Percentiles rank a stretch among this genome's conserved stretches.
Evolutionary conservation across 2,329 filamentous ascomycete species (phyloP).

Genomic region (Dothiorella sarmentorum): DNA sequence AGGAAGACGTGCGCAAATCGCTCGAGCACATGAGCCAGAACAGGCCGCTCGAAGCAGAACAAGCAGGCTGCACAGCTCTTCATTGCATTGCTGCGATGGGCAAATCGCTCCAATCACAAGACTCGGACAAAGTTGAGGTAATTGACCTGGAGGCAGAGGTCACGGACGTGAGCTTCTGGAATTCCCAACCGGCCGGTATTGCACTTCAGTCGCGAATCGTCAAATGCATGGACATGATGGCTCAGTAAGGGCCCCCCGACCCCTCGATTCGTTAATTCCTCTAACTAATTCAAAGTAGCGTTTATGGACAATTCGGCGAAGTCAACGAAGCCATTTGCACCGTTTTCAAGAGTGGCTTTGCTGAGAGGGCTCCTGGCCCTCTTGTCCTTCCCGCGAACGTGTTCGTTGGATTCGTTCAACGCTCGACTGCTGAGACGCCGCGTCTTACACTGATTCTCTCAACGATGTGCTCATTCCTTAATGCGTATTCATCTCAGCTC

Average conservation of each 20-base stretch:
- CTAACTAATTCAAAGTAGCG: constrained; percentile 18
- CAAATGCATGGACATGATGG: constrained; percentile 48
- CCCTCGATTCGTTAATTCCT: background rate
- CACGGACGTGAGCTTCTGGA: constrained; percentile 46
- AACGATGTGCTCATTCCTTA: constrained; percentile 66
- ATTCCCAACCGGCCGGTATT: constrained; percentile 46
- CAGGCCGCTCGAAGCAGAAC: constrained; percentile 38
- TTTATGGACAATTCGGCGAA: constrained; percentile 61
- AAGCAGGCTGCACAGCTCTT: constrained; percentile 53
- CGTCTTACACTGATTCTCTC: constrained; percentile 66
- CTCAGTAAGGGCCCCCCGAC: constrained; percentile 28
- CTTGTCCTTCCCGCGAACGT: constrained; percentile 69
- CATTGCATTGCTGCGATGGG: constrained; percentile 68
- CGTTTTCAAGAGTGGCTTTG: constrained; percentile 70
- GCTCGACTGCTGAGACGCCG: constrained; percentile 58
- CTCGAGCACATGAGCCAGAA: constrained; percentile 19
- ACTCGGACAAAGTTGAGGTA: constrained; percentile 49
- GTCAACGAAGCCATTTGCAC: constrained; percentile 69
- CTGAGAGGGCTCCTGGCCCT: constrained; percentile 68
- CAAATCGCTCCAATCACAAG: constrained; percentile 66
- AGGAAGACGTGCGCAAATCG: constrained; percentile 36
- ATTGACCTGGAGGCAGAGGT: constrained; percentile 62
- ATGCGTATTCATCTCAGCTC: constrained; percentile 25
- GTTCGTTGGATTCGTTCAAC: constrained; percentile 64
- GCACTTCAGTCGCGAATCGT: constrained; percentile 48